phyloP scores from a whole-genome alignment of 2,329 filamentous ascomycete genomes.

The Talaromyces sp. region DNA sequence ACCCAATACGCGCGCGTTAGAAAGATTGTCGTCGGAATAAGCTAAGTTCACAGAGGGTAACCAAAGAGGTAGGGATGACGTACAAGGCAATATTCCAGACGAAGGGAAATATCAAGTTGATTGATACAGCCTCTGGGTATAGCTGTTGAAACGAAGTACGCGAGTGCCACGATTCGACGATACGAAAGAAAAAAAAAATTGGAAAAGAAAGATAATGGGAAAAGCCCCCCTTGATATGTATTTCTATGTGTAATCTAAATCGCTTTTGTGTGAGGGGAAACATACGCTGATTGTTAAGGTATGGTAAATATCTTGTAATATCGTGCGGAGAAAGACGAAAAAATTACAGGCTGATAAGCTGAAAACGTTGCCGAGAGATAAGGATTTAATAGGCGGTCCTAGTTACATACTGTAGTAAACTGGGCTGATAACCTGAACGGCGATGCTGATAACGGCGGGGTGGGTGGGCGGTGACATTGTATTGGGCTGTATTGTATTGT shows the following conservation, averaged over 20 bases:
- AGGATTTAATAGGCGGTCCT: neutral
- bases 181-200: neutral
- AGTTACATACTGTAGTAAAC: neutral
- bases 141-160: neutral
- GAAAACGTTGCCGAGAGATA: neutral
- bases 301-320: neutral
- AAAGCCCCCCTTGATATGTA: neutral
- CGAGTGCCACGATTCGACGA: neutral
- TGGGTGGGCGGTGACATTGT: neutral
- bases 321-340: neutral
- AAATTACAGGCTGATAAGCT: neutral
- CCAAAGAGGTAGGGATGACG: neutral
- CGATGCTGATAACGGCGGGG: conserved; percentile 2
- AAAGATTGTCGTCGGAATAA: neutral
- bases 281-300: neutral
- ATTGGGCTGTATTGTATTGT: neutral
- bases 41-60: neutral
- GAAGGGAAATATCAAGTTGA: neutral
- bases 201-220: neutral
- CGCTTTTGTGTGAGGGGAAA: neutral
- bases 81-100: neutral
- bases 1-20: neutral
- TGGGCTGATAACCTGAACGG: neutral
- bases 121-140: neutral
- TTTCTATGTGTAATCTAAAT: conserved; percentile 5